Conservation (phyloP, 2,329 filamentous ascomycete genomes). For the Sporothrix protearum region DNA sequence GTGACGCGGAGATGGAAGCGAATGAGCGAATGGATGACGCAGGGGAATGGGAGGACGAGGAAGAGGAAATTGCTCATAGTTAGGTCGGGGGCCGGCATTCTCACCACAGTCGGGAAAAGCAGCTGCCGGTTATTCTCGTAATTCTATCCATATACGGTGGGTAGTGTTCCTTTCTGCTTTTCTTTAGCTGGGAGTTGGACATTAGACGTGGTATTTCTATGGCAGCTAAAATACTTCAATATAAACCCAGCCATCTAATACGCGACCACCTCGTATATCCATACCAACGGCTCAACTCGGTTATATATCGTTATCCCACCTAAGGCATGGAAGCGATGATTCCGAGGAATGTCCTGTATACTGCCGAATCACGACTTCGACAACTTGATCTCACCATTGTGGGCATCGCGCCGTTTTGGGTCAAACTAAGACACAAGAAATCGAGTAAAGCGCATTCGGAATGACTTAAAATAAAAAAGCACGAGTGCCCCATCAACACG, state of each 20-base stretch:
- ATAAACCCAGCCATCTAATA: too few relatives aligned
- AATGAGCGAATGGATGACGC: constrained; percentile 50
- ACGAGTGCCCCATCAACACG: too few relatives aligned
- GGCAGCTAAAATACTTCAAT: too few relatives aligned
- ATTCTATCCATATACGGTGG: too few relatives aligned
- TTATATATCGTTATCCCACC: not conserved
- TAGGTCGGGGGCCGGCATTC: not conserved
- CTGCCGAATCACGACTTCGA: not conserved
- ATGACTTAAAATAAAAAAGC: too few relatives aligned
- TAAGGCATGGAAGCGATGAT: not conserved
- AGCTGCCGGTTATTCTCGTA: too few relatives aligned
- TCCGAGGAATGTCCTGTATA: not conserved
- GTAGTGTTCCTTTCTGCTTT: not conserved
- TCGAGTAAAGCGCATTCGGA: too few relatives aligned
- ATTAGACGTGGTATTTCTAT: not conserved
- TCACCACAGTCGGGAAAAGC: not conserved
- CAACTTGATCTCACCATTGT: not conserved
- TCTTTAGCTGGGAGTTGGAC: not conserved
- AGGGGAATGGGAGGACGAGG: constrained; percentile 52
- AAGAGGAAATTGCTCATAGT: constrained; percentile 34
- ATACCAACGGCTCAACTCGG: too few relatives aligned
- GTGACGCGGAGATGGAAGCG: constrained; percentile 48
- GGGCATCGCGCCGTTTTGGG: not conserved
- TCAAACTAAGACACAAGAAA: too few relatives aligned
- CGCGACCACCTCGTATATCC: too few relatives aligned